Percentiles rank a stretch among this genome's conserved stretches.
phyloP scores from a whole-genome alignment of 257 asterid genomes.

The Przewalskia tangutica region DNA sequence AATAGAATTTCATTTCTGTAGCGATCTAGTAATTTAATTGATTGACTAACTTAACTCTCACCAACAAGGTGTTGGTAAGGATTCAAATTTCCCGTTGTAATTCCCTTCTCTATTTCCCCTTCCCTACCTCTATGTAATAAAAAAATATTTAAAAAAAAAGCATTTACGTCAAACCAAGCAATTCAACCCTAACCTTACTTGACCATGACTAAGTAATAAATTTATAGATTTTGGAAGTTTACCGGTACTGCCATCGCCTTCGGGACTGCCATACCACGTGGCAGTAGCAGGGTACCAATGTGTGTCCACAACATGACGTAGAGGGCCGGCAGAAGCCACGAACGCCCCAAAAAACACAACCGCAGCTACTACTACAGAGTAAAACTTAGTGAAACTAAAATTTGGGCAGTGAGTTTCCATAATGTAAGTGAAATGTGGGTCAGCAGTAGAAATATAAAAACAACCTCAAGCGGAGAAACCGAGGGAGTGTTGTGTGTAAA shows the following conservation, averaged over 20 bases:
- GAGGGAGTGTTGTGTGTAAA: constrained; percentile 10
- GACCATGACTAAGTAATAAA: background rate
- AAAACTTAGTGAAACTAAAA: background rate
- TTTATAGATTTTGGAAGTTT: background rate
- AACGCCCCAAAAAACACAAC: background rate
- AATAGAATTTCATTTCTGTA: too few relatives aligned
- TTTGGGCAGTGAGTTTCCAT: constrained; percentile 15
- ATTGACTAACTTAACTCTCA: too few relatives aligned
- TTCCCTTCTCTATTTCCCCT: too few relatives aligned
- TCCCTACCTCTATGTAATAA: too few relatives aligned
- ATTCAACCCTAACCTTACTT: background rate
- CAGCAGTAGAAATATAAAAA: background rate
- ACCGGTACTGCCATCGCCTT: constrained; percentile 95
- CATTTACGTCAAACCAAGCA: background rate
- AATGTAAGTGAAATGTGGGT: constrained; percentile 17
- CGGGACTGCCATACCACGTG: constrained; percentile 98
- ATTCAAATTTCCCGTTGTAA: too few relatives aligned
- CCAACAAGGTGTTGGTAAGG: too few relatives aligned
- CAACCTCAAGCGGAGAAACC: constrained; percentile 30
- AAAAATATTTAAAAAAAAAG: too few relatives aligned
- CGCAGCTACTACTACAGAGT: constrained; percentile 1
- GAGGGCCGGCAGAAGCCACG: constrained; percentile 17
- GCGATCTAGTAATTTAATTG: too few relatives aligned
- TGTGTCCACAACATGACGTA: constrained; percentile 23
- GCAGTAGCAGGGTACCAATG: constrained; percentile 86